Evolutionary conservation across 2,329 filamentous ascomycete species (phyloP), one percentile per base, ranked within the genome.

Genomic region (Cytospora paraplurivora): DNA sequence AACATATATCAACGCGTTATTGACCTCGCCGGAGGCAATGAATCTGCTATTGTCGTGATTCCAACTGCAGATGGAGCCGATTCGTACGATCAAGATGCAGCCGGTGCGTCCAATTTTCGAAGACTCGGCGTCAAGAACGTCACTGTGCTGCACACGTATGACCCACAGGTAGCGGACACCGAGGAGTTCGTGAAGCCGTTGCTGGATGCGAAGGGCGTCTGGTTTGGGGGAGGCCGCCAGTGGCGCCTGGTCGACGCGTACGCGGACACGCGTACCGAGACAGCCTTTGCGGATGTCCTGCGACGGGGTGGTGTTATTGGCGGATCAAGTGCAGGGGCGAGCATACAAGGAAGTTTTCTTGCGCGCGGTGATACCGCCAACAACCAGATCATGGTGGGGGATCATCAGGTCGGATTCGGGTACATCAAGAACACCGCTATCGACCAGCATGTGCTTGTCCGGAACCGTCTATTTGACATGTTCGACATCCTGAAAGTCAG

Each of bases 171-270:
- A 0, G 73, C 73, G 27, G 69, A 74, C 62, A 73, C 72, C 11
- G 72, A 74, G n/a, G 71, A 62, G 8, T 75, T 75, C 61, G 68
- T 71, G 1, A 67, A 66, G 19, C 73, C 71, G 32, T 58, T 75
- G 44, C 63, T 58, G 3, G 58, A 58, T 0, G 73, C 72, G 2
- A 59, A 62, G 15, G 73, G 66, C 3, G 68, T 75, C 15, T 74
- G 71, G 68, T 74, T 75, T 60, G 73, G 71, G 15, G 73, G 73
- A 6, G 73, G 73, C 1, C 67, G 73, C 0, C 72, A 75, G 59
- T 75, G 72, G 72, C 71, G 72, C 1, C 68, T 75, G 2, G 72
- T 73, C 0, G 72, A 75, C 51, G 72, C 72, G 37, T 75, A 75
- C 66, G 73, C 72, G 10, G 72, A 72, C 1, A 74, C 73, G 3